phyloP scores from a whole-genome alignment of 257 asterid genomes.

The Solanum chaucha region DNA sequence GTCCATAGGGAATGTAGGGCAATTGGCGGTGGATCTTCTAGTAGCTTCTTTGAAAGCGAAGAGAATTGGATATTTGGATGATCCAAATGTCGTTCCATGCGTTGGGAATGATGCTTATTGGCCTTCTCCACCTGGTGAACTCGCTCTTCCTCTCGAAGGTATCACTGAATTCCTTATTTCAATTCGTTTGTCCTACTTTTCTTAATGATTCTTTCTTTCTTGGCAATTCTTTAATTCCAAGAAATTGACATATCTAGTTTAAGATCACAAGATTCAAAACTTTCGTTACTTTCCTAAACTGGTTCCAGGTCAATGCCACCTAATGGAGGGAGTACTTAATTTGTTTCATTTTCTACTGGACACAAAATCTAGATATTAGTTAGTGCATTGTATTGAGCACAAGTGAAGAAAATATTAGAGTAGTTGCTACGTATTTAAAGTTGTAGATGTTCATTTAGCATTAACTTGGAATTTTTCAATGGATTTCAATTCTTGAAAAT shows the following conservation, averaged over 20 bases:
- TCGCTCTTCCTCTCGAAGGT: conserved; percentile 89
- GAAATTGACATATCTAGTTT: too few species aligned
- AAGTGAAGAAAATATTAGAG: background rate
- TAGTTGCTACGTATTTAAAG: background rate
- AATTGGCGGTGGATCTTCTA: conserved; percentile 80
- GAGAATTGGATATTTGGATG: conserved; percentile 64
- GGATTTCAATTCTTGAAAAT: background rate
- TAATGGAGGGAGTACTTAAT: background rate
- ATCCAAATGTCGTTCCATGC: conserved; percentile 84
- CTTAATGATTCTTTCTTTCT: background rate
- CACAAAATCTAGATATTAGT: background rate
- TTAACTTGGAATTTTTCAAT: background rate
- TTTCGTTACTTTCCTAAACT: too few species aligned
- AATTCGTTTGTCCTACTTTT: background rate
- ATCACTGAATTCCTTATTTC: background rate
- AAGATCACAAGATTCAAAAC: background rate
- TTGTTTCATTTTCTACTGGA: background rate
- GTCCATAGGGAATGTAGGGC: conserved; percentile 93
- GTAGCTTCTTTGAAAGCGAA: conserved; percentile 63
- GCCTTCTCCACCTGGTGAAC: conserved; percentile 66
- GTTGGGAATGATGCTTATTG: conserved; percentile 88
- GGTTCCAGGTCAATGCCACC: background rate
- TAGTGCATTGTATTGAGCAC: background rate
- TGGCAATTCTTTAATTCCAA: background rate
- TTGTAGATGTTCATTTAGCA: background rate